These are phyloP conservation scores for Tuber magnatum DNA, from an alignment of 495 filamentous ascomycete genomes.

Conservation along the genomic window DNA sequence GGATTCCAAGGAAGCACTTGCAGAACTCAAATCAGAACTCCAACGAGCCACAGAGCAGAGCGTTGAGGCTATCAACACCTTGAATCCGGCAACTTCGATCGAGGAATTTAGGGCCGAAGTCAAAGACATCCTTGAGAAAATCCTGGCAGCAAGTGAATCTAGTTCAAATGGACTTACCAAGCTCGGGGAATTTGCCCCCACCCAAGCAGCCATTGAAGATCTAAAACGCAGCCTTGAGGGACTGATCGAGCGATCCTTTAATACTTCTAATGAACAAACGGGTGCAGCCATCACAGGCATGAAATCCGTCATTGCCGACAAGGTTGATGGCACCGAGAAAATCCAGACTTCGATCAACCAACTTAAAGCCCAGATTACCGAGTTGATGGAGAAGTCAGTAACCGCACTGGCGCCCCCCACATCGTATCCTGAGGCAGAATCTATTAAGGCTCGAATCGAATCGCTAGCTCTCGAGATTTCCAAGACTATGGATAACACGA, in stretches of 20 bases:
- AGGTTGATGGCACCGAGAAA: conserved; percentile 63
- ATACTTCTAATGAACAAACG: conserved; percentile 29
- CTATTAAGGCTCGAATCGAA: conserved; percentile 49
- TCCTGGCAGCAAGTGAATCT: conserved; percentile 18
- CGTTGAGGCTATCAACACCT: conserved; percentile 28
- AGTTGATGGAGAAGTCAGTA: conserved; percentile 50
- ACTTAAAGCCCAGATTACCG: conserved; percentile 54
- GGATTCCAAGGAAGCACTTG: conserved; percentile 56
- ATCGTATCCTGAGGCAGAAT: conserved; percentile 57
- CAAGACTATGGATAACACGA: conserved; percentile 61
- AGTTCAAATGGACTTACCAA: conserved; percentile 23
- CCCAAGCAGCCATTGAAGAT: conserved; percentile 25
- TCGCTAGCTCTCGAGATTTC: conserved; percentile 52
- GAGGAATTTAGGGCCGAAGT: conserved; percentile 31
- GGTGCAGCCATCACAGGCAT: conserved; percentile 26
- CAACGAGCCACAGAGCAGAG: conserved; percentile 16
- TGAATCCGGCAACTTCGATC: conserved; percentile 22
- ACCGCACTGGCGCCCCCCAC: conserved; percentile 65
- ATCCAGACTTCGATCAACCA: conserved; percentile 57
- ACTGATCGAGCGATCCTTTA: conserved; percentile 33
- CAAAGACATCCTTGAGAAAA: conserved; percentile 31
- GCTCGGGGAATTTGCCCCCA: conserved; percentile 27
- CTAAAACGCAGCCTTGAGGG: conserved; percentile 29
- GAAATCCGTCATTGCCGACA: conserved; percentile 46
- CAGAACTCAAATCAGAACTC: conserved; percentile 65